A percentile compares a stretch with the other conserved stretches of the same genome.
These are phyloP conservation scores for Botryococcus braunii DNA, from an alignment of 163 green algal species.

Conservation along the genomic window DNA sequence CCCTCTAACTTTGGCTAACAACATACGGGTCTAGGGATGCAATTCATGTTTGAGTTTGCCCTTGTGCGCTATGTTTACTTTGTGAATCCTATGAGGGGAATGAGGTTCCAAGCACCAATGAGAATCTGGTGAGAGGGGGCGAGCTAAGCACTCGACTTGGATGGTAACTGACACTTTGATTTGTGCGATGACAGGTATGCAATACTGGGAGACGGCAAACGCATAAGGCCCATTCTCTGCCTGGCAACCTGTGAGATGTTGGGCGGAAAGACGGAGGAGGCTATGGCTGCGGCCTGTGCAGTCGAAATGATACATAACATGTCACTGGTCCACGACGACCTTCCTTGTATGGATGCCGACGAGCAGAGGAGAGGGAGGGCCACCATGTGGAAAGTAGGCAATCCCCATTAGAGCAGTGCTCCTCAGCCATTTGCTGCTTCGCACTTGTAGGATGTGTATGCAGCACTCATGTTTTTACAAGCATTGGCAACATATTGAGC, in stretches of 20 bases:
- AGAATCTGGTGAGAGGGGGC: too few species aligned
- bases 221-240: conserved; percentile 86
- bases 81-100: background rate
- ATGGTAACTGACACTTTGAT: background rate
- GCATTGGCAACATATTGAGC: too few species aligned
- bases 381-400: conserved; percentile 94
- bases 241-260: conserved; percentile 93
- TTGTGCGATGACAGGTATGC: conserved; percentile 84
- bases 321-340: conserved; percentile 98
- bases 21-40: background rate
- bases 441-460: too few species aligned
- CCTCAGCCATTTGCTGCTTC: too few species aligned
- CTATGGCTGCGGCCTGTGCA: conserved; percentile 88
- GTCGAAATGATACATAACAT: conserved; percentile 99
- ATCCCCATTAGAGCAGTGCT: too few species aligned
- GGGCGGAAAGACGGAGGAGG: conserved; percentile 60
- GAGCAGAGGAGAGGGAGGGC: conserved; percentile 86
- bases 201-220: conserved; percentile 87
- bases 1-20: too few species aligned
- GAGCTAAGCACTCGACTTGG: background rate
- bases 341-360: conserved; percentile 99
- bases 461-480: too few species aligned
- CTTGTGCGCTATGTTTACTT: background rate
- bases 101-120: background rate
- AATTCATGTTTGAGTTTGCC: background rate